phyloP scores from a whole-genome alignment of 139 green algal species.

The Asterochloris sp. region DNA sequence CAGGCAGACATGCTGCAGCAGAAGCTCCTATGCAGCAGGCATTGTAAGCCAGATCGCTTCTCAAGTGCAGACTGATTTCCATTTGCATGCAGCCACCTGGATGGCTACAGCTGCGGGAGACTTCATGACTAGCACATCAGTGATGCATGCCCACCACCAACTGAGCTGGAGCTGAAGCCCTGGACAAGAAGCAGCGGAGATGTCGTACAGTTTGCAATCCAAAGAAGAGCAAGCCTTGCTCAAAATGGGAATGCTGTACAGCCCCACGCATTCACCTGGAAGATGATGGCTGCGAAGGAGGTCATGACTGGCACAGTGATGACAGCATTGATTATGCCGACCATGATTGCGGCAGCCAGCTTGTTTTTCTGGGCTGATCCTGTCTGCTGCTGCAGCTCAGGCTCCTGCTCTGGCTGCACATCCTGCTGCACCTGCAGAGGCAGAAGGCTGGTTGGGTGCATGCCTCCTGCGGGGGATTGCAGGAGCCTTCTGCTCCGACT shows the following conservation, averaged over 20 bases:
- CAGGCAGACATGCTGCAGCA: no score
- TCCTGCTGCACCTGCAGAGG: no score
- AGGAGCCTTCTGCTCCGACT: no score
- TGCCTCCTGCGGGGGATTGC: no score
- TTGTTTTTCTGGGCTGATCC: neutral
- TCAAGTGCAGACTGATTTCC: no score
- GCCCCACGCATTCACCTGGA: conserved; percentile 33
- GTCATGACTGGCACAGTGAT: conserved; percentile 72
- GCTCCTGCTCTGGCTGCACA: no score
- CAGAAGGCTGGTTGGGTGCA: no score
- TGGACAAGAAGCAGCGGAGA: no score
- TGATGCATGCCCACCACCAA: neutral
- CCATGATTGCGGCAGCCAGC: neutral
- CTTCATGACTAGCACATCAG: neutral
- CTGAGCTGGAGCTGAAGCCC: neutral
- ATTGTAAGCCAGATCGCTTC: no score
- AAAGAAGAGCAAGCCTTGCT: neutral
- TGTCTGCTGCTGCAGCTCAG: neutral
- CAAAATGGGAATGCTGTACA: neutral
- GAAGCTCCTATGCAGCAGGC: no score
- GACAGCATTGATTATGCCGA: conserved; percentile 24
- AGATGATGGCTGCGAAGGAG: conserved; percentile 72
- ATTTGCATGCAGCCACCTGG: neutral
- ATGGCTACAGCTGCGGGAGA: neutral
- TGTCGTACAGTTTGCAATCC: no score